Evolutionary conservation across 2,329 filamentous ascomycete genomes (phyloP).

Genomic region (Colletotrichum sp.): DNA sequence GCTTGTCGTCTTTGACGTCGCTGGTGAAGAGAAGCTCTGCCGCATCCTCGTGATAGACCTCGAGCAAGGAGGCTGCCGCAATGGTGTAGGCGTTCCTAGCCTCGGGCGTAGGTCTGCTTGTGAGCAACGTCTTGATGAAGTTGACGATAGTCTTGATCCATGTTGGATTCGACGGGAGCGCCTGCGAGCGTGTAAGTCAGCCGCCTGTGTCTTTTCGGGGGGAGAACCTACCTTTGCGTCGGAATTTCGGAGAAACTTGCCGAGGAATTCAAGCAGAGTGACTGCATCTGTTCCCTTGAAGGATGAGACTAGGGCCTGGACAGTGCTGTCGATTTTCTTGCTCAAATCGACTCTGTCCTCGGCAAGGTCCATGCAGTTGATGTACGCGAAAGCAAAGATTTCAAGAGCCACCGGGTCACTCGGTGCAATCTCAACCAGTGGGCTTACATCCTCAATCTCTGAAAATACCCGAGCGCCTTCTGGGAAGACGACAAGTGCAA

Average conservation of each 20-base stretch:
- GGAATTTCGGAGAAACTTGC: conserved; percentile 54
- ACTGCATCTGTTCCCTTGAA: conserved; percentile 66
- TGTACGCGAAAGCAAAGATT: conserved; percentile 62
- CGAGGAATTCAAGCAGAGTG: conserved; percentile 63
- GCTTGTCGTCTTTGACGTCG: conserved; percentile 47
- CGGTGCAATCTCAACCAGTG: conserved; percentile 62
- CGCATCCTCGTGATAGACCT: conserved; percentile 53
- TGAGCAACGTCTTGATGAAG: conserved; percentile 59
- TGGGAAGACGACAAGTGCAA: conserved; percentile 57
- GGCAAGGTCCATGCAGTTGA: conserved; percentile 45
- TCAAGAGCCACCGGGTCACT: conserved; percentile 59
- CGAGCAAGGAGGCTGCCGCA: conserved; percentile 61
- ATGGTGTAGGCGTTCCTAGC: conserved; percentile 65
- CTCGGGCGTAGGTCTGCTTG: conserved; percentile 57
- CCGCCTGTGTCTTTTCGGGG: background rate
- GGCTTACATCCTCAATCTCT: conserved; percentile 53
- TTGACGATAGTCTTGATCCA: conserved; percentile 57
- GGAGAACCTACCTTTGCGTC: conserved; percentile 47
- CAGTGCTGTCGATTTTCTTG: conserved; percentile 48
- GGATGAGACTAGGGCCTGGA: conserved; percentile 53
- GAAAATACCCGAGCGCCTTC: conserved; percentile 56
- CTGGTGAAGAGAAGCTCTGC: conserved; percentile 58
- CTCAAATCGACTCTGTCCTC: conserved; percentile 35
- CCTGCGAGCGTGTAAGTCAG: conserved; percentile 36
- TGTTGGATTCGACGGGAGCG: conserved; percentile 50